These are phyloP conservation scores for Phialemonium atrogriseum DNA, from an alignment of 2,329 filamentous ascomycete species.

Conservation along the genomic window DNA sequence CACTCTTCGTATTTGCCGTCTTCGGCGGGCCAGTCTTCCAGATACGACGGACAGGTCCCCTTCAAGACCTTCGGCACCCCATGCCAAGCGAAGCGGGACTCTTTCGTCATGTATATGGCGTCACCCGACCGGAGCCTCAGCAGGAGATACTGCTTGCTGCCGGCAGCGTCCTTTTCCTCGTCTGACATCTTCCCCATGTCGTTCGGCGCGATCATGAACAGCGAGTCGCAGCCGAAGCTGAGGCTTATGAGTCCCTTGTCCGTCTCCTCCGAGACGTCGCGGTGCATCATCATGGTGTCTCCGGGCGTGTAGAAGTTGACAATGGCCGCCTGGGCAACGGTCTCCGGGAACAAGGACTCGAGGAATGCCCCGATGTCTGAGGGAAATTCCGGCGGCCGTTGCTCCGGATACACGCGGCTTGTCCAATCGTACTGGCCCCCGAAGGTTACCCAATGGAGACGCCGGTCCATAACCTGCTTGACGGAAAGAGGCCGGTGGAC, in stretches of 20 bases:
- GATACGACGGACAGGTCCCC: conserved; percentile 66
- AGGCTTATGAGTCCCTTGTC: conserved; percentile 74
- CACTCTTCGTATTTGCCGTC: conserved; percentile 55
- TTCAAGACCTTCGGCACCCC: conserved; percentile 81
- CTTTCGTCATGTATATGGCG: conserved; percentile 79
- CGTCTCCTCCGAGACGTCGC: conserved; percentile 84
- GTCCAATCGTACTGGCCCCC: conserved; percentile 98
- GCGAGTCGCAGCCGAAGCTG: conserved; percentile 80
- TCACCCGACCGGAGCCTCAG: conserved; percentile 75
- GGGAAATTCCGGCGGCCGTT: conserved; percentile 65
- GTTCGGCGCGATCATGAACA: conserved; percentile 76
- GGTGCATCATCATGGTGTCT: conserved; percentile 85
- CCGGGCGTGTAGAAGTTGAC: conserved; percentile 88
- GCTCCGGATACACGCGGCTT: conserved; percentile 66
- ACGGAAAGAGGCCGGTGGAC: conserved; percentile 70
- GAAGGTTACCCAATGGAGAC: conserved; percentile 87
- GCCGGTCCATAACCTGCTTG: conserved; percentile 64
- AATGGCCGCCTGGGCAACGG: conserved; percentile 79
- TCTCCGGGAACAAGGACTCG: conserved; percentile 63
- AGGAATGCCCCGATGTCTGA: conserved; percentile 62
- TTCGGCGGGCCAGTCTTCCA: conserved; percentile 65
- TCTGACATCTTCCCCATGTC: conserved; percentile 24
- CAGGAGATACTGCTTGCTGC: conserved; percentile 42
- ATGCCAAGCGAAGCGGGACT: conserved; percentile 87
- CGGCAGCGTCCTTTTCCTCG: conserved; percentile 13